Evolutionary conservation across 768 basidiomycete genomes (phyloP).

Genomic region (Pluteus cervinus): DNA sequence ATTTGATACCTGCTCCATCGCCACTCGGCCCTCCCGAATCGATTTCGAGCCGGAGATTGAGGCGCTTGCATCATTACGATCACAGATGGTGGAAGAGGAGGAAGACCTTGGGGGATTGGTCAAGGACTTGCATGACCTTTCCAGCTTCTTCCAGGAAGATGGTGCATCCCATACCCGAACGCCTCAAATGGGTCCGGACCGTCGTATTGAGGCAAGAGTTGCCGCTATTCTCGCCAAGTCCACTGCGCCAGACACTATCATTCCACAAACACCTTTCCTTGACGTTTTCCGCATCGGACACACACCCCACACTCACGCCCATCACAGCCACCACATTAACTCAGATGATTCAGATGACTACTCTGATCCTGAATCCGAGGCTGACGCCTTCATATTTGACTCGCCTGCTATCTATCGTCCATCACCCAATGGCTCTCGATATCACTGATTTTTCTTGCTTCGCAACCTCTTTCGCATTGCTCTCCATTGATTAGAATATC

Average conservation of each 20-base stretch:
- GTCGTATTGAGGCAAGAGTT: slow-evolving; percentile 68
- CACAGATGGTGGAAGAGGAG: slow-evolving; percentile 44
- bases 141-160: slow-evolving; percentile 63
- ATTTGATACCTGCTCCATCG: slow-evolving; percentile 76
- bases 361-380: slow-evolving; percentile 42
- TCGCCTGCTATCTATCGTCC: slow-evolving; percentile 38
- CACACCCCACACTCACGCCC: slow-evolving; percentile 32
- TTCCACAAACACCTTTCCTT: slow-evolving; percentile 74
- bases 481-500: slow-evolving; percentile 9
- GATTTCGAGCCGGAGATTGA: slow-evolving; percentile 65
- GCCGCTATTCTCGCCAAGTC: slow-evolving; percentile 82
- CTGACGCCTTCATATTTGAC: slow-evolving; percentile 62
- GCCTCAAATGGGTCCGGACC: slow-evolving; percentile 41
- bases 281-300: slow-evolving; percentile 66
- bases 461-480: too few relatives aligned
- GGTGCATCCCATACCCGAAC: slow-evolving; percentile 22
- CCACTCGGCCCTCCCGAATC: slow-evolving; percentile 63
- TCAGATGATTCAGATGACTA: slow-evolving; percentile 46
- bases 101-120: slow-evolving; percentile 76
- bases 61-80: slow-evolving; percentile 33
- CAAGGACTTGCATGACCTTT: slow-evolving; percentile 71
- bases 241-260: slow-evolving; percentile 48
- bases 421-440: slow-evolving; percentile 40
- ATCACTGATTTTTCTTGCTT: slow-evolving; percentile 20
- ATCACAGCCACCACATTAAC: too few relatives aligned